Evolutionary conservation across 2,329 filamentous ascomycete genomes (phyloP), one percentile per base, ranked within the genome.

Genomic region (Neofusicoccum sp.): DNA sequence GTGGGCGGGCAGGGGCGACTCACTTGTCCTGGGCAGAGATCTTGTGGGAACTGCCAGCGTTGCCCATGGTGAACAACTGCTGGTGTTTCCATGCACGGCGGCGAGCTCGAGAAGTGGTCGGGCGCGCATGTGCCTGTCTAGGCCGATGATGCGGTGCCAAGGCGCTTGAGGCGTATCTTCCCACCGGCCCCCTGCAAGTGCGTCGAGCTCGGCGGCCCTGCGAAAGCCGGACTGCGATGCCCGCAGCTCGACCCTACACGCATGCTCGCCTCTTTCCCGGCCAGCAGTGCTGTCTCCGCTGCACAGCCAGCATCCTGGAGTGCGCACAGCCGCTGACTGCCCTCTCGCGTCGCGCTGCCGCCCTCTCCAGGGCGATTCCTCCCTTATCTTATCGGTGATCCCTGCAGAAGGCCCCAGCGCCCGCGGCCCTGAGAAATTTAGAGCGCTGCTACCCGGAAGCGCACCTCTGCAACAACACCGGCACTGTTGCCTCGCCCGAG

Each of bases 21-120:
- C 73, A 96, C 93, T 91, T 92, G 79, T 98, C 93, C 79, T 97
- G 93, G 69, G 85, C 83, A 34, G 87, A 88, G 63, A 89, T 85
- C 74, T 86, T 89, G 70, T 84, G 82, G 60, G 83, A 78, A 74
- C 86, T 89, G 68, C 77, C 76, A 54, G 82, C 76, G 73, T 89
- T 89, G 48, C 87, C 87, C 87, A 89, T 89, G 40, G 57, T 75
- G 68, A 64, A 63, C 63, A 61, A 49, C 24, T 14, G 8, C 24
- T 31, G 38, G 58, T 64, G 33, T 30, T 38, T 36, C 33, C 44
- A 51, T 67, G 66, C 69, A 70, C 71, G 63, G 64, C 65, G 12
- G 26, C n/a, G 30, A 36, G 65, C 31, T 51, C 38, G 38, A 54
- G 60, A 47, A 28, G 9, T 20, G 40, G 28, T 33, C 43, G 54